phyloP scores from a whole-genome alignment of 805 yeast genomes.

The Jamesozyma jinghongensis region DNA sequence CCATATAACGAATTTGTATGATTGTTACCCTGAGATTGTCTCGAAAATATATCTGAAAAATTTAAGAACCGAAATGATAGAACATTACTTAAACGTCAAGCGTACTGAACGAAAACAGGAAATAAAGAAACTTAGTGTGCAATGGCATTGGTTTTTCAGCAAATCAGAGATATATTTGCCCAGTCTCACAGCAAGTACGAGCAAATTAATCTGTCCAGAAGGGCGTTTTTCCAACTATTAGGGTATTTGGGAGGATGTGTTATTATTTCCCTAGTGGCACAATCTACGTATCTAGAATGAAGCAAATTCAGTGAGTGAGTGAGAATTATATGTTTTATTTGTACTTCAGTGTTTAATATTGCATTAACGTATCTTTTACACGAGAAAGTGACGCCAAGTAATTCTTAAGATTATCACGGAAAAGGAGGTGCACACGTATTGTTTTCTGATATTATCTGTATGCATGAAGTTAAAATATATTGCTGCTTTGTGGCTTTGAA shows the following conservation, averaged over 20 bases:
- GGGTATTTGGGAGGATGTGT: constrained; percentile 30
- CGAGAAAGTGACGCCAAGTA: too few species aligned
- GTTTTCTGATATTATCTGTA: too few species aligned
- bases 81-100: not conserved
- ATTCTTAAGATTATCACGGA: too few species aligned
- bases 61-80: not conserved
- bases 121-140: not conserved
- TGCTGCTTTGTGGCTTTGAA: too few species aligned
- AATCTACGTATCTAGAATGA: constrained; percentile 10
- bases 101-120: not conserved
- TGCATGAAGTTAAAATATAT: too few species aligned
- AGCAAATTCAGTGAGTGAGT: not conserved
- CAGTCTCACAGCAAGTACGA: constrained; percentile 24
- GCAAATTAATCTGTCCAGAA: constrained; percentile 25
- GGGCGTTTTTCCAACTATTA: constrained; percentile 29
- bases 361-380: too few species aligned
- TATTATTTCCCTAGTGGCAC: constrained; percentile 26
- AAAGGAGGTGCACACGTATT: too few species aligned
- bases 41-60: not conserved
- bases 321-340: too few species aligned
- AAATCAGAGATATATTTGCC: constrained; percentile 28
- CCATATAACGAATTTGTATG: not conserved
- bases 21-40: not conserved
- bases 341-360: too few species aligned
- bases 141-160: constrained; percentile 25